These are phyloP conservation scores for Beauveria sp. DNA, from an alignment of 2,329 filamentous ascomycete species.

Conservation along the genomic window DNA sequence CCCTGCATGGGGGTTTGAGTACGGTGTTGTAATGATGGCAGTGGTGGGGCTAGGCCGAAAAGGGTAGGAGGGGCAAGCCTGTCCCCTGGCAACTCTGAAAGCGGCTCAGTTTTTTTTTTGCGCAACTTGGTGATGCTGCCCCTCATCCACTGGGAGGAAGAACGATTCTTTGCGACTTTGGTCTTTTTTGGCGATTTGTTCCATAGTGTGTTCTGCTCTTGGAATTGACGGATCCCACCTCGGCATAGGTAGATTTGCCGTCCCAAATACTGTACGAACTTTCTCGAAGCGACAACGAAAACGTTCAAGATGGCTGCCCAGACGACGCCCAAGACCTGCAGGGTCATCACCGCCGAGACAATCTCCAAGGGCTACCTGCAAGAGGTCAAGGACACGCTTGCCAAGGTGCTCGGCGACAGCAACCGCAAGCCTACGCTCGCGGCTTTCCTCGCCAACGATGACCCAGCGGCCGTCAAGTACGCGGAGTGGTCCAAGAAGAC, in stretches of 20 bases:
- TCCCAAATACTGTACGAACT: background rate
- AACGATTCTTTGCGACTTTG: background rate
- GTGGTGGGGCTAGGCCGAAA: conserved; percentile 15
- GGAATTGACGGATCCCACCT: background rate
- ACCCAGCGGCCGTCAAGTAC: conserved; percentile 87
- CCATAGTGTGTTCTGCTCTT: background rate
- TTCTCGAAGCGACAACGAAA: background rate
- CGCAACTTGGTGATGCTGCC: conserved; percentile 5
- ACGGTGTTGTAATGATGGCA: background rate
- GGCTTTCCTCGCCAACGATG: conserved; percentile 85
- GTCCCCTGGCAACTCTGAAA: background rate
- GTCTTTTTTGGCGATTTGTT: background rate
- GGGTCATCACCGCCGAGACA: conserved; percentile 81
- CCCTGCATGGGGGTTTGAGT: background rate
- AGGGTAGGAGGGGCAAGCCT: conserved; percentile 25
- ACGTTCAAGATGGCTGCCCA: background rate
- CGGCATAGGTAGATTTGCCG: background rate
- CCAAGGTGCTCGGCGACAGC: conserved; percentile 54
- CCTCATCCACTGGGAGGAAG: background rate
- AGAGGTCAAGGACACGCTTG: conserved; percentile 71
- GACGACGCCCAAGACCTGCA: conserved; percentile 58
- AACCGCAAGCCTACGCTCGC: conserved; percentile 64
- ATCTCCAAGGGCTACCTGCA: conserved; percentile 75
- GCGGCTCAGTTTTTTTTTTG: conserved; percentile 18
- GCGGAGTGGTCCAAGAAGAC: conserved; percentile 97